phyloP scores from a whole-genome alignment of 163 green algal genomes.

The Trebouxia gelatinosa region DNA sequence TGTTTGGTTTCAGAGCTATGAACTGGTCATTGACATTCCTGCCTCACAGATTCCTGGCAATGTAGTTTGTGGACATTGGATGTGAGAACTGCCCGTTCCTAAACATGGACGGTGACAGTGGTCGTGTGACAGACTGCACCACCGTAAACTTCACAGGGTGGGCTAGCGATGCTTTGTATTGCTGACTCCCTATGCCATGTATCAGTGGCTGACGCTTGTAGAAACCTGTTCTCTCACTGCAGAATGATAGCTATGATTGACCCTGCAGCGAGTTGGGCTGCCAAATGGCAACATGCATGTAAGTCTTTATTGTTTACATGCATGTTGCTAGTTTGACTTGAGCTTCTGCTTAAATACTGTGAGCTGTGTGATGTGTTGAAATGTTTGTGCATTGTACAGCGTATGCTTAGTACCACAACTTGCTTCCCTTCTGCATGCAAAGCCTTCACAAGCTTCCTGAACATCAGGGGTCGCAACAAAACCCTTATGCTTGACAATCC shows the following conservation, averaged over 20 bases:
- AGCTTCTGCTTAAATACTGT: not conserved
- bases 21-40: not conserved
- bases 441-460: too few species aligned
- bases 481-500: too few species aligned
- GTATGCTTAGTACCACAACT: too few species aligned
- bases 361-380: not conserved
- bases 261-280: constrained; percentile 64
- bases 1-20: not conserved
- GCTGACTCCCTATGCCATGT: too few species aligned
- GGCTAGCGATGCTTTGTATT: constrained; percentile 20
- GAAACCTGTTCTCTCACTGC: constrained; percentile 35
- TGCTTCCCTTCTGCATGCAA: too few species aligned
- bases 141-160: constrained; percentile 76
- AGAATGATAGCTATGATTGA: constrained; percentile 74
- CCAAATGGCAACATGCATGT: constrained; percentile 72
- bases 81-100: constrained; percentile 86
- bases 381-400: not conserved
- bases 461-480: too few species aligned
- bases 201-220: not conserved
- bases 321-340: not conserved
- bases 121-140: constrained; percentile 71
- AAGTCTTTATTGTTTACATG: constrained; percentile 26
- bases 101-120: constrained; percentile 61
- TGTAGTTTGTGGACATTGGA: constrained; percentile 64
- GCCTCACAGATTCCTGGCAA: not conserved